phyloP scores from a whole-genome alignment of 768 basidiomycete genomes.

The Lentinula guzmanii region DNA sequence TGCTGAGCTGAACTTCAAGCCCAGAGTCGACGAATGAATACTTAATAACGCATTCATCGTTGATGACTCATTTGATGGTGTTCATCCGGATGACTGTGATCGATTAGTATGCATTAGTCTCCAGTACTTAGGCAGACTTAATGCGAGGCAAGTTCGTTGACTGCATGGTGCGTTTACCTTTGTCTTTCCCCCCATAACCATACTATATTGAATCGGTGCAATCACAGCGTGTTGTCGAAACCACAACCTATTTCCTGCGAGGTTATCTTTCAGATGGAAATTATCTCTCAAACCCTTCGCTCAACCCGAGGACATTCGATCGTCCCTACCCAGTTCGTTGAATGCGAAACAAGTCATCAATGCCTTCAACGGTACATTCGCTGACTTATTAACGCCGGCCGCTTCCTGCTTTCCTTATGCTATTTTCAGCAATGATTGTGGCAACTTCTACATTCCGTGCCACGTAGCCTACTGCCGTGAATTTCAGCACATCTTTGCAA shows the following conservation, averaged over 20 bases:
- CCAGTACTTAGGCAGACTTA: too few species aligned
- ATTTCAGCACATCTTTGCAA: slow-evolving; percentile 30
- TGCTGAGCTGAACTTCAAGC: too few species aligned
- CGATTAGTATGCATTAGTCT: too few species aligned
- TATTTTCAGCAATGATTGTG: slow-evolving; percentile 20
- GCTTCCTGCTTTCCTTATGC: slow-evolving; percentile 30
- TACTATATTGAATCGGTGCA: slow-evolving; percentile 10
- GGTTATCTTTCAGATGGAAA: slow-evolving; percentile 39
- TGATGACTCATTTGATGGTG: too few species aligned
- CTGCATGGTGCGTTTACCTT: too few species aligned
- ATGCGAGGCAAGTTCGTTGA: too few species aligned
- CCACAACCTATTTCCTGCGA: slow-evolving; percentile 30
- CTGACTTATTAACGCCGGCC: slow-evolving; percentile 36
- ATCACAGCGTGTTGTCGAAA: slow-evolving; percentile 30
- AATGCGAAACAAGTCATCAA: not conserved
- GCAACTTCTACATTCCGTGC: slow-evolving; percentile 24
- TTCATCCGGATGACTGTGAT: too few species aligned
- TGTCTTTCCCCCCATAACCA: too few species aligned
- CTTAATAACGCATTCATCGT: too few species aligned
- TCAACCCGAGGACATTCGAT: slow-evolving; percentile 29
- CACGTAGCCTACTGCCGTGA: slow-evolving; percentile 24
- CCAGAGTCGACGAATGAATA: too few species aligned
- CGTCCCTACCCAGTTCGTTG: slow-evolving; percentile 27
- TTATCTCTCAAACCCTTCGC: slow-evolving; percentile 21
- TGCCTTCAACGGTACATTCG: slow-evolving; percentile 31